A percentile compares a stretch with the other conserved stretches of the same genome.
Evolutionary conservation across 2,329 filamentous ascomycete species (phyloP).

Genomic region (Trichoderma polysporum): DNA sequence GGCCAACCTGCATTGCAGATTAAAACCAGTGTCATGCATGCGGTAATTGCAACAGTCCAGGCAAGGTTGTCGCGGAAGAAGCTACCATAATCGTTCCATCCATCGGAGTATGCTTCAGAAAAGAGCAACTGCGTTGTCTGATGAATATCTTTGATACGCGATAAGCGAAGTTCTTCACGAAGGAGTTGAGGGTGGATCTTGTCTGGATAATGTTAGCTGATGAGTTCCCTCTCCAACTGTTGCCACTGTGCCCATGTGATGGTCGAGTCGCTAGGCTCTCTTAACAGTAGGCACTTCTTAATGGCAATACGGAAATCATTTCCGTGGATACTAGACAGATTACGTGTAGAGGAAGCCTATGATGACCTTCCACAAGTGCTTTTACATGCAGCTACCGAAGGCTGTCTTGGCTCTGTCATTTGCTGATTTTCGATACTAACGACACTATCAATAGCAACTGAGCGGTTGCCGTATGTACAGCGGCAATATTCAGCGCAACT

Average conservation of each 20-base stretch:
- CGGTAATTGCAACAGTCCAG: slow-evolving; percentile 40
- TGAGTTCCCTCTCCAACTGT: slow-evolving; percentile 27
- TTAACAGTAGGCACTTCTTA: slow-evolving; percentile 35
- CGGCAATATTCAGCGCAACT: background rate
- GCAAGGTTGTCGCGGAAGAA: slow-evolving; percentile 46
- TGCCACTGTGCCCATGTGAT: slow-evolving; percentile 42
- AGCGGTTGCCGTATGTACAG: background rate
- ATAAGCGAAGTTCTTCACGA: slow-evolving; percentile 44
- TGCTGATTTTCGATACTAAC: background rate
- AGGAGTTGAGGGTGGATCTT: slow-evolving; percentile 39
- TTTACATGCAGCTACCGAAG: background rate
- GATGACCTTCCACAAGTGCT: slow-evolving; percentile 1
- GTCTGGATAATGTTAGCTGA: slow-evolving; percentile 31
- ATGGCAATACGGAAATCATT: slow-evolving; percentile 38
- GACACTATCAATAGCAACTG: background rate
- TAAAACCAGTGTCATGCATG: slow-evolving; percentile 46
- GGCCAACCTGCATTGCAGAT: slow-evolving; percentile 51
- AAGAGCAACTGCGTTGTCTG: slow-evolving; percentile 31
- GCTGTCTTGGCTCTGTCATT: background rate
- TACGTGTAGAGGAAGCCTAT: slow-evolving; percentile 21
- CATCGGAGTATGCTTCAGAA: slow-evolving; percentile 26
- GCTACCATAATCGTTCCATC: slow-evolving; percentile 36
- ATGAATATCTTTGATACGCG: slow-evolving; percentile 43
- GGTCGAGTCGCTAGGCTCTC: background rate
- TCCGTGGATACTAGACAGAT: slow-evolving; percentile 31